phyloP scores from a whole-genome alignment of 805 yeast genomes.

The Yarrowia phangngaensis region DNA sequence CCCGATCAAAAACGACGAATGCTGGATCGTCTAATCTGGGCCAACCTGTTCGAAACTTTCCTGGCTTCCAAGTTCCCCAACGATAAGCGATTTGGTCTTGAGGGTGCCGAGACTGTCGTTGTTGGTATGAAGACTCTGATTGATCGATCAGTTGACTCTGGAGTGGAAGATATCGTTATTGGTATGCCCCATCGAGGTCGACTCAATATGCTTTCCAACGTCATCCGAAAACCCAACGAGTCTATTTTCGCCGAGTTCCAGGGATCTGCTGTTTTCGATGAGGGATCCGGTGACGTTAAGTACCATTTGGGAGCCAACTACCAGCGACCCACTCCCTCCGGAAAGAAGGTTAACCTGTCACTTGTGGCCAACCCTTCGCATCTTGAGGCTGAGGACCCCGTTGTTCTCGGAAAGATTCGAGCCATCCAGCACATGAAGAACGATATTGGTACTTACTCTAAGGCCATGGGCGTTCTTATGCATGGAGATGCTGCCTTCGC shows the following conservation, averaged over 20 bases:
- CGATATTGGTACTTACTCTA: slow-evolving; percentile 75
- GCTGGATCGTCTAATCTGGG: slow-evolving; percentile 94
- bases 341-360: slow-evolving; percentile 91
- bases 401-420: slow-evolving; percentile 95
- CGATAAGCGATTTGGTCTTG: slow-evolving; percentile 97
- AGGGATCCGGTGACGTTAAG: slow-evolving; percentile 98
- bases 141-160: slow-evolving; percentile 79
- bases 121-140: slow-evolving; percentile 96
- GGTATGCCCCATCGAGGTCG: slow-evolving; percentile 99
- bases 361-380: slow-evolving; percentile 98
- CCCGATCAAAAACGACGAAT: slow-evolving; percentile 93
- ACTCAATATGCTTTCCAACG: slow-evolving; percentile 94
- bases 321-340: slow-evolving; percentile 97
- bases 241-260: slow-evolving; percentile 94
- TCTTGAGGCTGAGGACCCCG: slow-evolving; percentile 98
- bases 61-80: slow-evolving; percentile 94
- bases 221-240: slow-evolving; percentile 97
- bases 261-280: slow-evolving; percentile 85
- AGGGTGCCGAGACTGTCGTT: slow-evolving; percentile 95
- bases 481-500: slow-evolving; percentile 99
- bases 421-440: slow-evolving; percentile 89
- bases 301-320: slow-evolving; percentile 99
- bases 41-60: slow-evolving; percentile 89
- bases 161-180: slow-evolving; percentile 92
- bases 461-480: slow-evolving; percentile 86